A percentile compares a stretch with the other conserved stretches of the same genome.
phyloP scores from a whole-genome alignment of 202 grass and related monocot genomes.

The Sporobolus alterniflorus region DNA sequence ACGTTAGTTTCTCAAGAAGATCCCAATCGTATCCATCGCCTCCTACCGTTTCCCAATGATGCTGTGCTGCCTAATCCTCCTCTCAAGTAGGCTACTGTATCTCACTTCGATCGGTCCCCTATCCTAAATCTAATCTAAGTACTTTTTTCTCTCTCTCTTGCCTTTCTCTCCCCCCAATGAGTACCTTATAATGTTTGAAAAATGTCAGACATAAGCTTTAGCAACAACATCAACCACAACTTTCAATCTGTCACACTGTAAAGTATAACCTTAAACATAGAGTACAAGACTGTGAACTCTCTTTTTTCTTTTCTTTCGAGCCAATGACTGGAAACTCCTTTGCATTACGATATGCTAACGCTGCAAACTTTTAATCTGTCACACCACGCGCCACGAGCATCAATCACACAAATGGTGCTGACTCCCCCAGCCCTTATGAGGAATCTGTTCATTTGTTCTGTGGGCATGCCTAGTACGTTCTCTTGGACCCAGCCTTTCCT shows the following conservation, averaged over 20 bases:
- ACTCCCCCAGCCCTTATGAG: constrained; percentile 56
- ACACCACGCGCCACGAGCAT: constrained; percentile 21
- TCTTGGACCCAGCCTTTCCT: no score
- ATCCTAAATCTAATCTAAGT: constrained; percentile 33
- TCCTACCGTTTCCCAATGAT: constrained; percentile 13
- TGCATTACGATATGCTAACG: constrained; percentile 18
- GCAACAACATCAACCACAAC: background rate
- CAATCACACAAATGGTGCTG: constrained; percentile 72
- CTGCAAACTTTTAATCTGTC: constrained; percentile 50
- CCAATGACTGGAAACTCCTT: background rate
- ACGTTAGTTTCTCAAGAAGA: background rate
- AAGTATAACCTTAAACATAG: no score
- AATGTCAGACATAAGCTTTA: background rate
- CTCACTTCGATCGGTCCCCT: constrained; percentile 47
- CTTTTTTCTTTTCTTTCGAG: no score
- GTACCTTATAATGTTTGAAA: background rate
- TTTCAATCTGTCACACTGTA: background rate
- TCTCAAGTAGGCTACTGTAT: constrained; percentile 15
- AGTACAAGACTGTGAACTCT: no score
- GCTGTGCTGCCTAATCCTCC: background rate
- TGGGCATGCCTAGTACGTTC: constrained; percentile 68
- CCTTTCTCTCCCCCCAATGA: background rate
- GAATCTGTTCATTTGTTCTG: constrained; percentile 70
- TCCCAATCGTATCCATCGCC: constrained; percentile 31
- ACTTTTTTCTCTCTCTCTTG: background rate